Base-by-base conservation (phyloP, 2,329 filamentous ascomycete species). In the Penicillium sp. region DNA sequence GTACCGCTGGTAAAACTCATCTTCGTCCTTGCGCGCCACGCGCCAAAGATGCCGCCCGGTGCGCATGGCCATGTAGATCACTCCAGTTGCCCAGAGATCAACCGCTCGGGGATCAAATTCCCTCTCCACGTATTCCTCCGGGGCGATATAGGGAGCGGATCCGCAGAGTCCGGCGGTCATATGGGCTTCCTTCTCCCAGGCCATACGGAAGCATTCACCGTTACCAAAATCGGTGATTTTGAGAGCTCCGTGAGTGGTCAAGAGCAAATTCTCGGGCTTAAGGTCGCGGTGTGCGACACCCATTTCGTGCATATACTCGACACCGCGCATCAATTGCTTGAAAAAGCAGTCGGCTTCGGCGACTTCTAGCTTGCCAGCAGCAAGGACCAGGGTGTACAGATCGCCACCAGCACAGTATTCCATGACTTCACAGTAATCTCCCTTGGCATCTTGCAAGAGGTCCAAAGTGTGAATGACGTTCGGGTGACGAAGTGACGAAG, bases 41-140 rank as follows among this genome's bases (percentile, higher is more conserved):
- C 92, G 89, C 94, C 94, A 99, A 9, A 99, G 81, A 74, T 99
- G 94, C 51, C 94, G 85, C 6, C 94, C 94, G 2, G 93, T 97
- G 56, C 94, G 85, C 94, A 99, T 99, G 14, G 94, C 94, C 94
- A 99, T 99, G 78, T 99, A 99, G 58, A 99, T 99, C 50, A 99
- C 94, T 71, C 94, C 94, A 58, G 92, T 96, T 24, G 94, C 94
- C 94, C 94, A 99, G 14, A 97, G 89, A 69, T 99, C 94, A 47
- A 99, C 93, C n/a, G 94, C 93, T 56, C 94, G 85, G 31, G 94
- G 94, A 70, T 99, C 94, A 64, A 99, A 99, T 72, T 99, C 94
- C 72, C 88, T 92, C 71, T 96, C 92, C 2, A 87, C 85, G 69
- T 99, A 99, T 74, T 99, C 94, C 73, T 99, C 94, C 0, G 94